A percentile compares a stretch with the other conserved stretches of the same genome.
These are phyloP conservation scores for Flaveria bidentis DNA, from an alignment of 129 eudicot genomes.

Conservation along the genomic window DNA sequence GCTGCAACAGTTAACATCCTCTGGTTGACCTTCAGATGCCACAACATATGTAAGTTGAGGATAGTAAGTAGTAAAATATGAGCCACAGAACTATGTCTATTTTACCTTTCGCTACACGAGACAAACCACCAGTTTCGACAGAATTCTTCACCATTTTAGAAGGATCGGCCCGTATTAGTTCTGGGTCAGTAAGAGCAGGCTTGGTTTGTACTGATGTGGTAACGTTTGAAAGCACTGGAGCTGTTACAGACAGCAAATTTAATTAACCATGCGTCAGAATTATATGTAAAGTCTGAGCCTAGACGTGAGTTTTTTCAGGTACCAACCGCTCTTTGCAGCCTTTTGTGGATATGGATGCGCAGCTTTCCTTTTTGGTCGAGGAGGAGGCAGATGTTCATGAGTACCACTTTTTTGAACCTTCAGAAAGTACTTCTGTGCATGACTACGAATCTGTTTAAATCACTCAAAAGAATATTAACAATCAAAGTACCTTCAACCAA, in stretches of 20 bases:
- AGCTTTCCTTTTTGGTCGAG: conserved; percentile 96
- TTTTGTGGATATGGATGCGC: conserved; percentile 97
- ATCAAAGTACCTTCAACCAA: background rate
- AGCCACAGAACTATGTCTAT: background rate
- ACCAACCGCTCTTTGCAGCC: conserved; percentile 78
- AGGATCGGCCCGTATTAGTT: conserved; percentile 48
- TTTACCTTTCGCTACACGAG: conserved; percentile 50
- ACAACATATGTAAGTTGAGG: conserved; percentile 43
- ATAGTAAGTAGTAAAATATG: conserved; percentile 6
- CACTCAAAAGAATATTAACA: background rate
- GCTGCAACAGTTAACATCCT: conserved; percentile 55
- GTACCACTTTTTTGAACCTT: conserved; percentile 93
- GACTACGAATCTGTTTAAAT: conserved; percentile 80
- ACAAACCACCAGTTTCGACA: conserved; percentile 37
- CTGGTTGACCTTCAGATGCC: conserved; percentile 45
- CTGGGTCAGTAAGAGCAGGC: conserved; percentile 59
- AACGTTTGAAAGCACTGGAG: conserved; percentile 59
- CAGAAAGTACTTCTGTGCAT: conserved; percentile 91
- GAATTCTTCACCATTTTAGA: conserved; percentile 42
- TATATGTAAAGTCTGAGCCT: conserved; percentile 3
- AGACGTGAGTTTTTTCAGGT: background rate
- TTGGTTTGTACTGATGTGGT: conserved; percentile 48
- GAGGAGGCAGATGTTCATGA: conserved; percentile 95
- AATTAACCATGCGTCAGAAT: background rate
- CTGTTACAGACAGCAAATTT: conserved; percentile 37